phyloP scores from a whole-genome alignment of 306 rosid species.

The Ochetophila trinervis region DNA sequence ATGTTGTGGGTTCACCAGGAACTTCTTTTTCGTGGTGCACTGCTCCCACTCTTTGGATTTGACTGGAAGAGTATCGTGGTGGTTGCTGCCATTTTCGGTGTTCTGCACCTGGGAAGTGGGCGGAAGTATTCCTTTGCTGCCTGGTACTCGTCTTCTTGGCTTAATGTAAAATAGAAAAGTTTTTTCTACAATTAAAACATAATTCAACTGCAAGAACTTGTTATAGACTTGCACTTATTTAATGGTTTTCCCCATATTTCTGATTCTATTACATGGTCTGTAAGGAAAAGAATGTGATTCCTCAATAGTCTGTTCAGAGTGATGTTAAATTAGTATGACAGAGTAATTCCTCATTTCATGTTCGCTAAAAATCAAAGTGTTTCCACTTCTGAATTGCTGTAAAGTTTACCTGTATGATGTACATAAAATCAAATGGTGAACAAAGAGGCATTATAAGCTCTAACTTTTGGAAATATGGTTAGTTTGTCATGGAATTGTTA shows the following conservation, averaged over 20 bases:
- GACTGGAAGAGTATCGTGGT: conserved; percentile 61
- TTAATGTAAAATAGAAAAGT: background rate
- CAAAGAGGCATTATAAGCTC: background rate
- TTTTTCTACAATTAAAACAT: background rate
- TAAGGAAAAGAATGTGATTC: conserved; percentile 2
- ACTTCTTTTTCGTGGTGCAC: conserved; percentile 84
- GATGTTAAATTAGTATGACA: background rate
- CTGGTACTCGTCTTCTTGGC: conserved; percentile 51
- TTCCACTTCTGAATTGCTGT: background rate
- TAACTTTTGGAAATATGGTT: background rate
- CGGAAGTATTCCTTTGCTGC: conserved; percentile 81
- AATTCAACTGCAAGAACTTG: background rate
- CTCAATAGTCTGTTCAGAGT: conserved; percentile 1
- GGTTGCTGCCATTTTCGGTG: conserved; percentile 71
- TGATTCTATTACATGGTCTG: background rate
- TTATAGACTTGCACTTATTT: background rate
- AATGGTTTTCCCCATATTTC: background rate
- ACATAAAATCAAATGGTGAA: background rate
- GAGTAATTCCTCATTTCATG: background rate
- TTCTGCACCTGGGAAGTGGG: conserved; percentile 74
- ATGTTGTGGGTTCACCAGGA: conserved; percentile 47
- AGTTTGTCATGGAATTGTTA: background rate
- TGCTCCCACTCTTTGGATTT: conserved; percentile 80
- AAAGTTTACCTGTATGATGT: background rate
- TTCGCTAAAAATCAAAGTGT: background rate